Evolutionary conservation across 495 filamentous ascomycete species (phyloP).

Genomic region (Hypoxylon lienhwacheense): DNA sequence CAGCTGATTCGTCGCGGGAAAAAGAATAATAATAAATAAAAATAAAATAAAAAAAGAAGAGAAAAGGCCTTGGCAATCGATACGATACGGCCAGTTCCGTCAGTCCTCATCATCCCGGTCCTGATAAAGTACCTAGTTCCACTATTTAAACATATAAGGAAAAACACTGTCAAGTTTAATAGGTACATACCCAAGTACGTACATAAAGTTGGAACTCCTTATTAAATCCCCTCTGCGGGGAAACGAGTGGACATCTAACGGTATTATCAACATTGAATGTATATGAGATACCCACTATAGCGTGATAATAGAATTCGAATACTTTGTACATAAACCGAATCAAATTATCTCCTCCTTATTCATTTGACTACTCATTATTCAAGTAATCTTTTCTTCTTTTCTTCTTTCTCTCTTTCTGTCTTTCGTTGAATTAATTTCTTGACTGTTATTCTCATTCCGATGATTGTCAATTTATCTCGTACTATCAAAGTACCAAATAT

Average conservation of each 20-base stretch:
- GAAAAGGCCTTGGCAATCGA: conserved; percentile 9
- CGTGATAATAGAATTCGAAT: too few species aligned
- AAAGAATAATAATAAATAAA: not conserved
- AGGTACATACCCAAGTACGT: too few species aligned
- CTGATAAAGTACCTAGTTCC: too few species aligned
- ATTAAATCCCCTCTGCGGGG: conserved; percentile 23
- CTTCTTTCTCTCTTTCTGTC: not conserved
- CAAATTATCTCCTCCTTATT: not conserved
- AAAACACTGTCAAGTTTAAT: conserved; percentile 14
- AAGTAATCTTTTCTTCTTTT: not conserved
- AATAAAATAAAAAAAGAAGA: not conserved
- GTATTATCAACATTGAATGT: too few species aligned
- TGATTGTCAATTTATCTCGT: not conserved
- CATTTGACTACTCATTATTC: not conserved
- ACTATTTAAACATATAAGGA: too few species aligned
- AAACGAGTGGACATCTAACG: too few species aligned
- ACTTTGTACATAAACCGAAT: too few species aligned
- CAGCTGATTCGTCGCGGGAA: conserved; percentile 11
- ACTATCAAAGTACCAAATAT: too few species aligned
- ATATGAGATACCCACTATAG: too few species aligned
- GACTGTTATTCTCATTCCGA: not conserved
- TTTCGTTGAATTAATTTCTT: not conserved
- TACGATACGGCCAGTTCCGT: not conserved
- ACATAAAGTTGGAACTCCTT: too few species aligned
- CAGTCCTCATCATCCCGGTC: too few species aligned